Evolutionary conservation across 1,139 yeast species (phyloP).

Genomic region (Taiozyma sp.): DNA sequence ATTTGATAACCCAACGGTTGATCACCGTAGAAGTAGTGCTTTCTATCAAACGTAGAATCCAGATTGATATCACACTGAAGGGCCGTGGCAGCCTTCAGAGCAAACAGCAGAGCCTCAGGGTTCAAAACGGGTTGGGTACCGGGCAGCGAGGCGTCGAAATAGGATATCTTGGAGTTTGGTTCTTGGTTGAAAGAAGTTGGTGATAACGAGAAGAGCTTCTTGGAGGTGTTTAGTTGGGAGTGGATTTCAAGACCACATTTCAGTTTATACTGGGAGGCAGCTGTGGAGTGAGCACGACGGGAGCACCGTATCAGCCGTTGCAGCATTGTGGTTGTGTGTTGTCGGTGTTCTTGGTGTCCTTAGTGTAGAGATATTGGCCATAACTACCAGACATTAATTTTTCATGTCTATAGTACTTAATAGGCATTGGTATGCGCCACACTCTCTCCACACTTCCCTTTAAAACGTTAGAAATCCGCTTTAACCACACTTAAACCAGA

Average conservation of each 20-base stretch:
- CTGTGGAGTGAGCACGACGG: background rate
- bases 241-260: slow-evolving; percentile 93
- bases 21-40: slow-evolving; percentile 94
- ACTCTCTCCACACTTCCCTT: no score
- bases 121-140: slow-evolving; percentile 90
- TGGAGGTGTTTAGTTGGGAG: slow-evolving; percentile 72
- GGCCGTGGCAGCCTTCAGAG: slow-evolving; percentile 71
- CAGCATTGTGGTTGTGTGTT: background rate
- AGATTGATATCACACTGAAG: slow-evolving; percentile 55
- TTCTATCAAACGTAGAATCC: slow-evolving; percentile 75
- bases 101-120: slow-evolving; percentile 67
- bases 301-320: background rate
- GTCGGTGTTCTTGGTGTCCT: no score
- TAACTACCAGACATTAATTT: no score
- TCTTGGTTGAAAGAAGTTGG: slow-evolving; percentile 34
- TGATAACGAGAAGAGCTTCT: slow-evolving; percentile 72
- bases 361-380: no score
- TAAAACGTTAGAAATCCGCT: background rate
- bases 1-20: slow-evolving; percentile 96
- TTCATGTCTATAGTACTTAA: no score
- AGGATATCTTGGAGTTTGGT: slow-evolving; percentile 74
- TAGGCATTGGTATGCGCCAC: no score
- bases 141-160: slow-evolving; percentile 82
- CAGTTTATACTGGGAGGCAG: slow-evolving; percentile 28
- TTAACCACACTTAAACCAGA: background rate